Conservation (phyloP, 2,329 filamentous ascomycete genomes). For the Amphichorda felina region DNA sequence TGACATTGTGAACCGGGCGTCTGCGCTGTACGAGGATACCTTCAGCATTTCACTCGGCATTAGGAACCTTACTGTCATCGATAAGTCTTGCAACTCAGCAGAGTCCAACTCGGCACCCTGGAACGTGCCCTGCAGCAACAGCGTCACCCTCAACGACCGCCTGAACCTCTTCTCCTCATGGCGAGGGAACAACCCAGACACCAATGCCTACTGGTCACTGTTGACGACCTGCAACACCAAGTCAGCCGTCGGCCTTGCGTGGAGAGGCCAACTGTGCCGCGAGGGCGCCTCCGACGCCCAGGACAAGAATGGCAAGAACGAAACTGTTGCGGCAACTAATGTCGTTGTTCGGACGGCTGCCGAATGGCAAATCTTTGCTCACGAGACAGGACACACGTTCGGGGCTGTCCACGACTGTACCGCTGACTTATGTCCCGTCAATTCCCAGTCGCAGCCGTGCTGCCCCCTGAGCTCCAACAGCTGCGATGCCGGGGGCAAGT, state of each 20-base stretch:
- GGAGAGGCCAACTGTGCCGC: constrained; percentile 80
- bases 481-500: constrained; percentile 69
- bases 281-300: constrained; percentile 39
- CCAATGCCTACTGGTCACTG: constrained; percentile 88
- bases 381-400: constrained; percentile 90
- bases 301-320: constrained; percentile 35
- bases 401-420: constrained; percentile 93
- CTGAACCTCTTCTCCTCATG: constrained; percentile 82
- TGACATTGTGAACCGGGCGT: constrained; percentile 73
- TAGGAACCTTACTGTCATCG: constrained; percentile 70
- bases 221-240: constrained; percentile 73
- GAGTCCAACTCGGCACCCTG: constrained; percentile 59
- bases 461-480: constrained; percentile 59
- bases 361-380: constrained; percentile 94
- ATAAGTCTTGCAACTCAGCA: constrained; percentile 60
- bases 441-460: constrained; percentile 45
- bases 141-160: constrained; percentile 58
- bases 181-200: constrained; percentile 67
- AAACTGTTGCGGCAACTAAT: constrained; percentile 76
- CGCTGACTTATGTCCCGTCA: constrained; percentile 53
- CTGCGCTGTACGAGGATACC: constrained; percentile 73
- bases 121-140: constrained; percentile 64
- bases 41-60: constrained; percentile 95
- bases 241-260: constrained; percentile 80
- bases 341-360: constrained; percentile 74